Evolutionary conservation across 2,329 filamentous ascomycete species (phyloP), one percentile per base, ranked within the genome.

Genomic region (Byssoonygena ceratinophila): DNA sequence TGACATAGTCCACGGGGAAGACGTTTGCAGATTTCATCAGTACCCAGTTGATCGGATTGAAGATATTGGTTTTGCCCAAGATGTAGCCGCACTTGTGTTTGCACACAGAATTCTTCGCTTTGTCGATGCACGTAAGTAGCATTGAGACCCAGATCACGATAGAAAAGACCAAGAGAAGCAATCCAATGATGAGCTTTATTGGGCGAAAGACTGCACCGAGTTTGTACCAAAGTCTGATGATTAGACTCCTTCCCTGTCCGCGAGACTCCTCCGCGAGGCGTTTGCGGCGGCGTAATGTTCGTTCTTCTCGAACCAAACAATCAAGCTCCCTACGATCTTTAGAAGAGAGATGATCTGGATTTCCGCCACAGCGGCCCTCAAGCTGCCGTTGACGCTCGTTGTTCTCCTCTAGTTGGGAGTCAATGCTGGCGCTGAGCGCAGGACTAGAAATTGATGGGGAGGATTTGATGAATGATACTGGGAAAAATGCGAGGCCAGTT

Each of bases 71-170:
- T 64, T 83, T 77, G 40, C 83, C 88, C 3, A 98, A 77, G 46
- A 97, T 86, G 70, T 96, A 98, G 57, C 92, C 92, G 66, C 92
- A 98, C 61, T 81, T 83, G 54, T 82, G 75, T 67, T 92, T 91
- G 78, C 92, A 98, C 57, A 94, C 74, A 2, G 90, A 96, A 73
- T 97, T 96, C 68, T 85, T 90, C 32, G 89, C 87, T 73, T 97
- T 97, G 78, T 98, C 92, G 63, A 97, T 89, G 59, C 83, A 85
- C 0, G 91, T 97, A 65, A 97, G 85, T 60, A 97, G 78, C 88
- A 98, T 97, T 11, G 87, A 94, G 7, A 84, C 78, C 78, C 88
- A 94, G 59, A 94, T 78, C 39, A 94, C 59, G 12, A 95, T 69
- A 0, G 87, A 77, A 20, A 95, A 66, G 1, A 88, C 59, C 29